These are phyloP conservation scores for Gautieria morchelliformis DNA, from an alignment of 768 basidiomycete genomes.

Conservation along the genomic window DNA sequence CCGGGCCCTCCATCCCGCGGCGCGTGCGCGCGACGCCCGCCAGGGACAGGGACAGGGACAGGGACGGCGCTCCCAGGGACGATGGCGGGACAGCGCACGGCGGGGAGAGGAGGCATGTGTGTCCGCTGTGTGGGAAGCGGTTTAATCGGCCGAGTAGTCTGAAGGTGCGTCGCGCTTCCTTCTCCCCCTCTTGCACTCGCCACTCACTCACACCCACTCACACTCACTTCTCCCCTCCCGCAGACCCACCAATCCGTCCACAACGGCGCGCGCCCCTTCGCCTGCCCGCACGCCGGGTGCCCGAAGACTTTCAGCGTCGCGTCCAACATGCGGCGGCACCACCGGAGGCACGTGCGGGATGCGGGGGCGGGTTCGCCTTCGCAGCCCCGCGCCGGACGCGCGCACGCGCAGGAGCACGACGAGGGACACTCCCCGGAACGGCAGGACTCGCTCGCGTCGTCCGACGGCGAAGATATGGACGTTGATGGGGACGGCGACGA, in stretches of 20 bases:
- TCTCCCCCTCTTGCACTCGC: too few relatives aligned
- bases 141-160: conserved; percentile 17
- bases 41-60: neutral
- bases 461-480: too few relatives aligned
- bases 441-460: too few relatives aligned
- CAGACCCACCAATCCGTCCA: conserved; percentile 2
- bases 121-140: conserved; percentile 12
- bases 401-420: too few relatives aligned
- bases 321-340: conserved; percentile 16
- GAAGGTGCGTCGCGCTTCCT: neutral
- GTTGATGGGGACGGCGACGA: too few relatives aligned
- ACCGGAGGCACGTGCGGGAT: neutral
- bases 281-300: conserved; percentile 12
- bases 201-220: too few relatives aligned
- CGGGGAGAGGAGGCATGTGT: conserved; percentile 8
- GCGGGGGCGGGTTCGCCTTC: too few relatives aligned
- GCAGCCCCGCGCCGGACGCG: too few relatives aligned
- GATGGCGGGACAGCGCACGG: too few relatives aligned
- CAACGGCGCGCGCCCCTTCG: conserved; percentile 7
- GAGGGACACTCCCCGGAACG: too few relatives aligned
- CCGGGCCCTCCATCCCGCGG: neutral
- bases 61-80: neutral
- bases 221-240: too few relatives aligned
- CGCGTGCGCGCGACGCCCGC: too few relatives aligned
- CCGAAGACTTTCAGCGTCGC: conserved; percentile 12